Percentiles rank a stretch among this genome's conserved stretches.
phyloP scores from a whole-genome alignment of 768 basidiomycete genomes.

The Russula sp. region DNA sequence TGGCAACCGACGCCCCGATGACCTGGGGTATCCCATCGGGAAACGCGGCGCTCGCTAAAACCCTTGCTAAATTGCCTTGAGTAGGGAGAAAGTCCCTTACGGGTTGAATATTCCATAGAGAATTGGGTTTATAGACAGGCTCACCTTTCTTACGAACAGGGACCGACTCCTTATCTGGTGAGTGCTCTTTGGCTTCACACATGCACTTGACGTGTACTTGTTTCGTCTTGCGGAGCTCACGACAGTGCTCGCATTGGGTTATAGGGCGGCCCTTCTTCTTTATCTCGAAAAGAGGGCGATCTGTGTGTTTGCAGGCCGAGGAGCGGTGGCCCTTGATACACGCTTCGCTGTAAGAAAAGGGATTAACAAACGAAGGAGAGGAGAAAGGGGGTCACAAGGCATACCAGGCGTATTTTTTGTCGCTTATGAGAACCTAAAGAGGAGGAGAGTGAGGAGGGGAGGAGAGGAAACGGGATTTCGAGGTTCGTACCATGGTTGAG shows the following conservation, averaged over 20 bases:
- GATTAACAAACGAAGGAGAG: constrained; percentile 4
- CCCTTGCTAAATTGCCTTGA: constrained; percentile 45
- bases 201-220: constrained; percentile 79
- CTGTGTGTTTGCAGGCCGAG: constrained; percentile 79
- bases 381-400: constrained; percentile 19
- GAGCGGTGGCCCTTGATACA: constrained; percentile 96
- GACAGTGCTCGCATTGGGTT: constrained; percentile 83
- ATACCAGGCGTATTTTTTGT: constrained; percentile 70
- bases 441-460: neutral
- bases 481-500: constrained; percentile 14
- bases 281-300: constrained; percentile 87
- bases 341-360: constrained; percentile 54
- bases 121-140: constrained; percentile 29
- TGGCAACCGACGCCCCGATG: constrained; percentile 58
- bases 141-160: constrained; percentile 54
- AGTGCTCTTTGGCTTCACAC: constrained; percentile 37
- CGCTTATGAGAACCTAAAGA: constrained; percentile 62
- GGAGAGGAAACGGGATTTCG: neutral
- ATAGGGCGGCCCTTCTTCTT: constrained; percentile 91
- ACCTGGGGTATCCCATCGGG: constrained; percentile 69
- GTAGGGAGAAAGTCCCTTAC: constrained; percentile 32
- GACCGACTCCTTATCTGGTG: constrained; percentile 13
- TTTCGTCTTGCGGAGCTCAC: constrained; percentile 73
- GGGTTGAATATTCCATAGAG: constrained; percentile 27
- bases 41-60: constrained; percentile 70